Base-by-base conservation (phyloP, 129 eudicot species). In the Escallonia herrerae region DNA sequence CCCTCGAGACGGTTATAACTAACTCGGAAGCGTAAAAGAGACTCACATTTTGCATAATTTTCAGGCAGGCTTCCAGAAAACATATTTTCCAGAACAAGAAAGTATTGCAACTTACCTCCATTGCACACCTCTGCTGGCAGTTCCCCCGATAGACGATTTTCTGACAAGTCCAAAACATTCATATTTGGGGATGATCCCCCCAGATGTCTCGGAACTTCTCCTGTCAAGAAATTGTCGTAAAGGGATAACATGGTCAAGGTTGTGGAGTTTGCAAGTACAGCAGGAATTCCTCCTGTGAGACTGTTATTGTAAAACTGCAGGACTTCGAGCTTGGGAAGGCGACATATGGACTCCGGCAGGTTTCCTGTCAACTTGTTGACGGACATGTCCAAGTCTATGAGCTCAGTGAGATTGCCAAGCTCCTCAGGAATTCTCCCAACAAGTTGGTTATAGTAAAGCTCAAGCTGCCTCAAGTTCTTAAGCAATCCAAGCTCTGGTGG, bases 241-340 rank as follows among this genome's bases (percentile, higher is more conserved):
- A 91, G 81, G 1, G 97, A 91, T 49, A 91, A 38, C 61, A 61
- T 66, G 40, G 8, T 61, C 78, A 91, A 67, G 6, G 72, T 74
- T 41, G 70, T 82, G 14, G 90, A 84, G n/a, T 87, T 79, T 50
- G 76, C 88, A 52, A 91, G 63, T 22, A 66, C 87, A 7, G 58
- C 71, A 0, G 95, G 97, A 58, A 91, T 82, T 46, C 72, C 67
- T 37, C 97, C 97, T 11, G 84, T 77, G 67, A 91, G 87, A 66
- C 81, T 80, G 76, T 82, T 91, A 83, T 84, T 84, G 90, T 87
- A 91, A 54, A 87, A 75, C 72, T 91, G 95, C 65, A 91, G 51
- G 5, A 75, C 79, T 64, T 43, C 13, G 14, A 91, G 85, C 41
- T 80, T 82, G 0, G 95, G 95, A 53, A 91, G 84, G 8, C 87